Base-by-base conservation (phyloP, 352 stramenopile genomes). In the Phytophthora vignae region DNA sequence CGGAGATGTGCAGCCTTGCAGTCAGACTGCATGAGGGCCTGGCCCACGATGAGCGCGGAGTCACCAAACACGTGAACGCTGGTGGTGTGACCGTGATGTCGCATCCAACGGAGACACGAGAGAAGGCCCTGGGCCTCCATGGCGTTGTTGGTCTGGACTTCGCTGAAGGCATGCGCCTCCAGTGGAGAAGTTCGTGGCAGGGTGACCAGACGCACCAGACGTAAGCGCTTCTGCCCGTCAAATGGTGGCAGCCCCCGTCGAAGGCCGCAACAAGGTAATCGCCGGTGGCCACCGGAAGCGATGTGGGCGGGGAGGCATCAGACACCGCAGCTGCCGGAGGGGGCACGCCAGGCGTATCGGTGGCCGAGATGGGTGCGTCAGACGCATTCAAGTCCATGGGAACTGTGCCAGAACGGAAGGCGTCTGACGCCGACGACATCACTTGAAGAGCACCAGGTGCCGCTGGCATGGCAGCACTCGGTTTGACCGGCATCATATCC, bases 71-170 rank as follows among this genome's bases (percentile, higher is more conserved):
- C 27, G 4, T 46, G 15, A 14, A 29, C 10, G 6, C n/a, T 22
- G 0, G 0, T 27, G 9, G 15, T 12, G 2, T 33, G 22, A 17
- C 27, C 19, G 8, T 49, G 22, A 1, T 17, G 19, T 15, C 42
- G 40, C 4, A 68, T n/a, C 69, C 60, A 81, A 3, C 14, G 2
- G 1, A 77, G 27, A 38, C 60, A 69, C 3, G 19, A 12, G 1
- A 77, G 49, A 3, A 77, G 48, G 44, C 56, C 74, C 10, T 71
- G 40, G 21, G 74, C 69, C 48, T 81, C 70, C 69, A 76, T 81
- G 8, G n/a, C 54, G 38, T 74, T 76, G 21, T 74, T 78, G 1
- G 69, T 74, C 0, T 64, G 62, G 0, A 27, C 11, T 15, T 15
- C 25, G 3, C 5, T n/a, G 46, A 72, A 79, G 1, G 53, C 10